A percentile compares a stretch with the other conserved stretches of the same genome.
phyloP scores from a whole-genome alignment of 2,329 filamentous ascomycete species.

The Mariannaea sp. region DNA sequence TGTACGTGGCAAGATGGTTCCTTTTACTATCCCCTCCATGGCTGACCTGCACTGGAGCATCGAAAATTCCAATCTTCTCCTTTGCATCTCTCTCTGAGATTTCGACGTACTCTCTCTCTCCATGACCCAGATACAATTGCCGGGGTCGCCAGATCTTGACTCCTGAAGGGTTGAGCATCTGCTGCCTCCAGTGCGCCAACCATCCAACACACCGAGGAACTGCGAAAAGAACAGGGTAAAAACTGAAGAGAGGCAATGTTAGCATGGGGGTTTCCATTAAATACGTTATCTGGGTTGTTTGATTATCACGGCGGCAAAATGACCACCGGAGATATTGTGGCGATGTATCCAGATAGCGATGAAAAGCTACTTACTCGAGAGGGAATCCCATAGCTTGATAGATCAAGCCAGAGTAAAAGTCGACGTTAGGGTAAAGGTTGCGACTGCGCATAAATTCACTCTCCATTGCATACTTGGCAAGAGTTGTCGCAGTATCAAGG shows the following conservation, averaged over 20 bases:
- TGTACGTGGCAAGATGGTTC: constrained; percentile 45
- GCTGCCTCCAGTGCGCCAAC: constrained; percentile 58
- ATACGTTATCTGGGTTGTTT: too few relatives aligned
- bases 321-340: too few relatives aligned
- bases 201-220: constrained; percentile 57
- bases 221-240: constrained; percentile 57
- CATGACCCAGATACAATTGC: constrained; percentile 54
- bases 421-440: constrained; percentile 57
- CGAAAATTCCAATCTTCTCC: constrained; percentile 40
- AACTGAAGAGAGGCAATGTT: constrained; percentile 35
- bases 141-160: constrained; percentile 58
- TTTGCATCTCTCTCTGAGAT: constrained; percentile 42
- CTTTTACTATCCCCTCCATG: constrained; percentile 51
- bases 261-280: too few relatives aligned
- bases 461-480: constrained; percentile 52
- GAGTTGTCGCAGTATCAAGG: constrained; percentile 53
- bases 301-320: too few relatives aligned
- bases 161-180: constrained; percentile 51
- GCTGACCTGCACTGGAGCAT: constrained; percentile 43
- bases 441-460: constrained; percentile 55
- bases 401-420: constrained; percentile 58
- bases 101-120: constrained; percentile 51
- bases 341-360: not conserved
- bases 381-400: constrained; percentile 60
- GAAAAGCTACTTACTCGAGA: constrained; percentile 43